Base-by-base conservation (phyloP, 805 yeast genomes). In the Yamadazyma nakazawae region DNA sequence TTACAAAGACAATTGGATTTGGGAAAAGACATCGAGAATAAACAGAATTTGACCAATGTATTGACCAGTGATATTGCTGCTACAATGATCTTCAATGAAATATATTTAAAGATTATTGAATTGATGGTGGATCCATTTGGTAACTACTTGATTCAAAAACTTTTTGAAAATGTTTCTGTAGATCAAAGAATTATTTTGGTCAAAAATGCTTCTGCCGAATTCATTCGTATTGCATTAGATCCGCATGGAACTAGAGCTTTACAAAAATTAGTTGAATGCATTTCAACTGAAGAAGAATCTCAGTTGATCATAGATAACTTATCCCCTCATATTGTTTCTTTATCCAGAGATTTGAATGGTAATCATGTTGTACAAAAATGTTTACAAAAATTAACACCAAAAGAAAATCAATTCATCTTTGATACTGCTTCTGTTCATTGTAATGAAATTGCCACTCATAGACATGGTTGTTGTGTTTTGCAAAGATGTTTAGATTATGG, bases 241-340 rank as follows among this genome's bases (percentile, higher is more conserved):
- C 95, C 96, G 28, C 97, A 94, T 64, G 99, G 99, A 11, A 94
- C 98, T 1, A 78, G 99, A 55, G 97, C 98, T 1, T 71, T 94
- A 51, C 99, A 94, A 64, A 91, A 88, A 63, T 74, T 91, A 53
- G 89, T 94, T 43, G 98, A 94, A 61, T 85, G 89, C 55, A 76
- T 89, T 42, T 66, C 77, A 17, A 78, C 87, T 9, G 80, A 78
- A 16, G 84, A 85, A 56, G 98, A 92, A 66, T 80, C 86, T 24
- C 64, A 72, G 31, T 70, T 88, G 45, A 69, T 88, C 41, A 80
- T 84, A 18, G 68, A 72, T 4, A 71, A 87, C 3, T 73, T 89
- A 48, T 67, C 77, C 21, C 79, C 85, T 2, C 85, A 88, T 49
- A 85, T 94, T 45, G 96, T 91, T 4, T 69, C 81, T 36, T 70